Base-by-base conservation (phyloP, 2,329 filamentous ascomycete genomes). In the Didymella segeticola region DNA sequence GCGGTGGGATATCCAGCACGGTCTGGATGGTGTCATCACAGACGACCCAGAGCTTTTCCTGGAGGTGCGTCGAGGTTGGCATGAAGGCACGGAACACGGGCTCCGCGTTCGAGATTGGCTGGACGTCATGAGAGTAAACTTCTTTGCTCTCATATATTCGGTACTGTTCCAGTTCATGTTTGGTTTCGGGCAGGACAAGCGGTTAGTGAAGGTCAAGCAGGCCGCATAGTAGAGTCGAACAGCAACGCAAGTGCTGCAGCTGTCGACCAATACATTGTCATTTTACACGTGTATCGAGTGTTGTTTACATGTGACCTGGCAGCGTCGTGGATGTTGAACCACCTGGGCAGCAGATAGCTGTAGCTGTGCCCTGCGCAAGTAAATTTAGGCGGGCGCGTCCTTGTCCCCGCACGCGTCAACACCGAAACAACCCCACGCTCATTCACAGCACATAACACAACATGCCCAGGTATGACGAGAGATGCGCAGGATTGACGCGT, bases 1-100 rank as follows among this genome's bases (percentile, higher is more conserved):
- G 93, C 83, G 86, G 64, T 96, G 91, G 91, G 83, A 86, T 59
- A 85, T 96, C 27, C 75, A 80, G 23, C 77, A 83, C 34, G 71
- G 74, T 3, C 77, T 96, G 1, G 90, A 96, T 63, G 93, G 90
- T 1, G 88, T 96, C 4, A 87, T 96, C 47, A 96, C 92, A 0
- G 93, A 97, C 68, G 87, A 96, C 62, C 90, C 90, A 1, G 83
- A 83, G 68, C 74, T 83, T 60, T 93, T 87, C 67, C 69, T 86
- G 20, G 82, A 88, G 37, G 81, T 91, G 56, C 72, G 67, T 30
- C 59, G 79, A 23, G 66, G 65, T 11, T 79, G 74, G 66, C 75
- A 79, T 38, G 74, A 77, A 43, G 66, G 65, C 4, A 66, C 58
- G 45, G 68, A 67, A 38, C 63, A 68, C 23, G 63, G 66, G 1